A percentile compares a stretch with the other conserved stretches of the same genome.
Conservation (phyloP, 169 alveolate genomes). For the Plasmodium sp. region DNA sequence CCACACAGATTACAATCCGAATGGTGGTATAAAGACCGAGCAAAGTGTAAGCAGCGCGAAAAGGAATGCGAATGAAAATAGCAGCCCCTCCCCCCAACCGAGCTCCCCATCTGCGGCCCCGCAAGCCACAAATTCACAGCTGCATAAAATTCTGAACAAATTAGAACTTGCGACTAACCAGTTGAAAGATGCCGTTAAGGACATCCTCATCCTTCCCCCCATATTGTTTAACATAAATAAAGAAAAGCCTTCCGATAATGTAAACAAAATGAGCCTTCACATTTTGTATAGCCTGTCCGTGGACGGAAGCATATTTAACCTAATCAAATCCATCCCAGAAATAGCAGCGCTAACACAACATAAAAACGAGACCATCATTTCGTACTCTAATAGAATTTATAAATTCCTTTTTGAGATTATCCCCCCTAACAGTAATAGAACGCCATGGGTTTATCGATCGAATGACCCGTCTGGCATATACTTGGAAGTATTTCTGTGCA, state of each 20-base stretch:
- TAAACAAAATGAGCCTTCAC: conserved; percentile 51
- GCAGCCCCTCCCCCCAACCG: background rate
- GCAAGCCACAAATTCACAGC: conserved; percentile 4
- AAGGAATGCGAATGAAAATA: conserved; percentile 1
- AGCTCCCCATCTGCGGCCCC: background rate
- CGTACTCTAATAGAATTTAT: conserved; percentile 59
- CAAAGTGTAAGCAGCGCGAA: background rate
- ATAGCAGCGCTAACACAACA: conserved; percentile 53
- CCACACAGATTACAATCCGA: background rate
- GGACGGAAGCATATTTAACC: conserved; percentile 66
- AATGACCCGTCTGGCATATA: conserved; percentile 49
- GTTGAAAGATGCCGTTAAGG: conserved; percentile 70
- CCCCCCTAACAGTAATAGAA: background rate
- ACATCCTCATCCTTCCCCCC: conserved; percentile 61
- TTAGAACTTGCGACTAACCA: conserved; percentile 66
- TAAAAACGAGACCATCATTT: conserved; percentile 58
- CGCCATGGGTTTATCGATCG: background rate
- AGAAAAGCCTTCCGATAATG: conserved; percentile 17
- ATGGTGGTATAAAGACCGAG: background rate
- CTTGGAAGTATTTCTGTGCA: conserved; percentile 74
- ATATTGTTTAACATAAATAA: conserved; percentile 65
- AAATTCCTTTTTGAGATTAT: conserved; percentile 62
- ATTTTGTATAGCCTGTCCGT: conserved; percentile 68
- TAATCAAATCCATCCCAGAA: conserved; percentile 72
- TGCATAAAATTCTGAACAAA: conserved; percentile 57